Base-by-base conservation (phyloP, 1,139 yeast species). In the Pneumocystis jirovecii region DNA sequence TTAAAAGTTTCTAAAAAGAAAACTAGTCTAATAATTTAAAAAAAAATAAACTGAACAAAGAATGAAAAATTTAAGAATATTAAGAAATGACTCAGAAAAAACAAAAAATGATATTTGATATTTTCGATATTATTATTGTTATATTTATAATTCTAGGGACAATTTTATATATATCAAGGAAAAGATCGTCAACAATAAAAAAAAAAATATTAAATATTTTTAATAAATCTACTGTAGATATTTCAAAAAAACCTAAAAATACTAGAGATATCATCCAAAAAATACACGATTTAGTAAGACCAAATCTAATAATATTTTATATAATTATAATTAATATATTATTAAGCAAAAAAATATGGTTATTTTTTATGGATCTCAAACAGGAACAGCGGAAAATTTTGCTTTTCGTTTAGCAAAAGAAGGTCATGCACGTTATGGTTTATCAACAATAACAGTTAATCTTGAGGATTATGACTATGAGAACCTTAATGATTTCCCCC, bases 301-400 rank as follows among this genome's bases (percentile, higher is more conserved):
- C 12, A 10, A 31, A n/a, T 39, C 37, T 25, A 42, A 42, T 25
- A 42, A 42, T 35, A 6, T 25, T 15, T 8, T 61, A 6, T 21
- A 19, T 17, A 25, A 34, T 37, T 3, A 1, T 2, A 19, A 2
- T 31, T 40, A 19, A 31, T 31, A 15, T 37, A 31, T 25, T n/a
- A 57, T 25, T n/a, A 57, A 60, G 19, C 80, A 82, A 69, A 91
- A 93, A 76, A 86, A 87, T 71, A 86, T 88, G 63, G 79, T 87
- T 60, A 85, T 93, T n/a, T 82, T 93, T 70, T 95, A 82, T 74
- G 97, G 96, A 5, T 91, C 98, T 5, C 99, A 93, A 77, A 95
- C 99, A 15, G 99, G 99, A 70, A 93, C 99, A n/a, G 96, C 98
- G 63, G 98, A 93, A 77, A 98, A 93, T 74, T 93, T 90, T 72